Conservation (phyloP, 192 early-diverging fungal genomes). For the Helicostylum pulchrum region DNA sequence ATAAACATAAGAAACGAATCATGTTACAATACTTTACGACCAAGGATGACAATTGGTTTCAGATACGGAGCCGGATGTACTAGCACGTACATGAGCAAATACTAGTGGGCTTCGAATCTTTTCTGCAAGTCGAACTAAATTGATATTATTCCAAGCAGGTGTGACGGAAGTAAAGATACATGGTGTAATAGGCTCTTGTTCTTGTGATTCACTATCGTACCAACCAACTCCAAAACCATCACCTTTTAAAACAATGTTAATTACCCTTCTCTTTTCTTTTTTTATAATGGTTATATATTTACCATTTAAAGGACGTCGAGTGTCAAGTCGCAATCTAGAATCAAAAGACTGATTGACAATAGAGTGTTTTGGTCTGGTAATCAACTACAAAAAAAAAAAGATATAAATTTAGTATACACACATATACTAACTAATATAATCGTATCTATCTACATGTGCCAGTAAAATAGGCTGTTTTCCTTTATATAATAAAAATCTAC, state of each 20-base stretch:
- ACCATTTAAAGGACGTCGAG: conserved; percentile 64
- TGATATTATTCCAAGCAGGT: conserved; percentile 80
- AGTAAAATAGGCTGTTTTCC: conserved; percentile 71
- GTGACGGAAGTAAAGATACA: conserved; percentile 82
- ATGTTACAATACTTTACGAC: conserved; percentile 34
- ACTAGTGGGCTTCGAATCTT: conserved; percentile 71
- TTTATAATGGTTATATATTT: conserved; percentile 5
- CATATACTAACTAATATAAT: not conserved
- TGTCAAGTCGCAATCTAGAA: conserved; percentile 65
- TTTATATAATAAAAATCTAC: conserved; percentile 75
- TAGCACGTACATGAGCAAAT: conserved; percentile 79
- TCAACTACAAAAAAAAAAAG: conserved; percentile 36
- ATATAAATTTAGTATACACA: not conserved
- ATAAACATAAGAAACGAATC: not conserved
- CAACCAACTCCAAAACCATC: conserved; percentile 81
- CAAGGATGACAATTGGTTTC: conserved; percentile 76
- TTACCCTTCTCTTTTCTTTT: not conserved
- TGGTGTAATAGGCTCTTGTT: conserved; percentile 43
- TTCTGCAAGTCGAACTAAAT: conserved; percentile 70
- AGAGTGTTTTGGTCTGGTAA: conserved; percentile 73
- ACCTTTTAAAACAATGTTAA: conserved; percentile 31
- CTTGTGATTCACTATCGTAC: conserved; percentile 60
- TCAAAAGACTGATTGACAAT: conserved; percentile 82
- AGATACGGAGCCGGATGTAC: conserved; percentile 68
- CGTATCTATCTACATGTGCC: conserved; percentile 49